Percentiles rank a stretch among this genome's conserved stretches.
Evolutionary conservation across 495 filamentous ascomycete species (phyloP).

Genomic region (Podospora tetraspora): DNA sequence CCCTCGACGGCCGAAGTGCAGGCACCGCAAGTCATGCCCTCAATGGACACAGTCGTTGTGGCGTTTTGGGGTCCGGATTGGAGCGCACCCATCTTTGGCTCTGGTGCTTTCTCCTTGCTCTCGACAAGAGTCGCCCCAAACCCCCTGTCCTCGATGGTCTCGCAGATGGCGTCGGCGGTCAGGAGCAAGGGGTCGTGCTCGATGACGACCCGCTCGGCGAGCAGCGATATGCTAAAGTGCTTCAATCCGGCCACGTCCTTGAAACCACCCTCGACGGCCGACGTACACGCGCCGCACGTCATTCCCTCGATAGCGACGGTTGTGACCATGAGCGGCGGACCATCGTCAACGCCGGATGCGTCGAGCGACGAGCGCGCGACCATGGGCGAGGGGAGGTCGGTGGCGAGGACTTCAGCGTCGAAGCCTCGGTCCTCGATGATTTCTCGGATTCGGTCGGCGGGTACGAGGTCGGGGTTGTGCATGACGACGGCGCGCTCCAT

Average conservation of each 20-base stretch:
- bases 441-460: slow-evolving; percentile 68
- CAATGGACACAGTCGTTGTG: slow-evolving; percentile 80
- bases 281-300: slow-evolving; percentile 95
- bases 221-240: slow-evolving; percentile 87
- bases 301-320: slow-evolving; percentile 87
- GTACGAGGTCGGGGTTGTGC: slow-evolving; percentile 73
- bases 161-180: slow-evolving; percentile 62
- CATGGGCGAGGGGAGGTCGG: slow-evolving; percentile 57
- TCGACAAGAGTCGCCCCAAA: slow-evolving; percentile 81
- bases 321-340: slow-evolving; percentile 51
- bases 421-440: slow-evolving; percentile 94
- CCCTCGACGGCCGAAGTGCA: slow-evolving; percentile 88
- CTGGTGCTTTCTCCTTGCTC: slow-evolving; percentile 35
- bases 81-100: slow-evolving; percentile 28
- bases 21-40: slow-evolving; percentile 96
- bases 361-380: slow-evolving; percentile 27
- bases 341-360: slow-evolving; percentile 30
- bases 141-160: slow-evolving; percentile 83
- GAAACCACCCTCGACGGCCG: slow-evolving; percentile 82
- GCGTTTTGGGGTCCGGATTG: slow-evolving; percentile 36
- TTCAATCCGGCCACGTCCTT: slow-evolving; percentile 67
- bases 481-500: slow-evolving; percentile 88
- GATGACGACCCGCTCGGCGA: slow-evolving; percentile 87
- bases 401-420: slow-evolving; percentile 83
- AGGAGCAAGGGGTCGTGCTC: slow-evolving; percentile 71